Base-by-base conservation (phyloP, 352 stramenopile species). In the Phytophthora nicotianae region DNA sequence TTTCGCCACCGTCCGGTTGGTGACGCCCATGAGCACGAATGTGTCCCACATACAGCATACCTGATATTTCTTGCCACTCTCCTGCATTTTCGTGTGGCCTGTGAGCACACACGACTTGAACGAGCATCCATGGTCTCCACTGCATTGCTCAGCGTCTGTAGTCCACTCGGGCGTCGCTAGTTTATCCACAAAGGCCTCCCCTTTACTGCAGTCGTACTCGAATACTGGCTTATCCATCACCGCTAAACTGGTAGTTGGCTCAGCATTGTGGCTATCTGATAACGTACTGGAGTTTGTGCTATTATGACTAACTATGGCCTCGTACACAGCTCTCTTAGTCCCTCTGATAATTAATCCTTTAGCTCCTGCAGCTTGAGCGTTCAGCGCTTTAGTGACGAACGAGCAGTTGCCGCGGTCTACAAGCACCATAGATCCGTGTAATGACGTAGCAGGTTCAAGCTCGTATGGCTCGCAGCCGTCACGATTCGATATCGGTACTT, bases 41-140 rank as follows among this genome's bases (percentile, higher is more conserved):
- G 82, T 94, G 59, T 94, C 83, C 81, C 81, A 91, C 58, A 92
- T 72, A 58, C 81, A 94, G 70, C 85, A 93, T 1, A 91, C 57
- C 45, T 93, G 79, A 48, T 87, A 68, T 17, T 62, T 69, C 43
- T 27, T 49, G 16, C 58, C 58, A 7, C 51, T 61, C 11, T 50
- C 35, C 0, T 62, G 17, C 2, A 62, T 27, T 21, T 66, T 60
- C 0, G 74, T 46, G n/a, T 53, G 33, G 1, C 77, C 84, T 20
- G 84, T 93, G 17, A 83, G 62, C 17, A 93, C 72, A 59, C 84
- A 93, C 26, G 74, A 79, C 10, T 62, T 62, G 3, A 82, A 91
- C 35, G 19, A 29, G n/a, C 84, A 93, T 20, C 23, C 38, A 0
- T 40, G n/a, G 14, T 77, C 68, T 0, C 23, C 26, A 5, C 40